Evolutionary conservation across 768 basidiomycete species (phyloP), one percentile per base, ranked within the genome.

Genomic region (Bullera alba): DNA sequence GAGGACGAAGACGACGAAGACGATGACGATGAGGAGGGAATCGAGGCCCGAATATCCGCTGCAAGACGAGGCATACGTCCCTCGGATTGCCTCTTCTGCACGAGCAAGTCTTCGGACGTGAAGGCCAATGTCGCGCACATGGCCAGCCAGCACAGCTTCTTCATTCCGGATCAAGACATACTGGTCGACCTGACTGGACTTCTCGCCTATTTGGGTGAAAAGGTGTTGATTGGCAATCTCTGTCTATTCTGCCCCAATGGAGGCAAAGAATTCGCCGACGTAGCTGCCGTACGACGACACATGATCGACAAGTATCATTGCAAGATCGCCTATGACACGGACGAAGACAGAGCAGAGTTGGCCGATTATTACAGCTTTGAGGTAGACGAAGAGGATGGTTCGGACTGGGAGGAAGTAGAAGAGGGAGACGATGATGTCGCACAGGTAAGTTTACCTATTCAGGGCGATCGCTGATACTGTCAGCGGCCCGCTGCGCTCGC

Each of bases 241-340:
- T 99, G 95, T 76, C 80, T 97, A 23, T 89, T 78, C 73, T 99
- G 95, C 74, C 68, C 69, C 0, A 86, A 85, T 63, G 84, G 83
- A 28, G 88, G 36, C 76, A 65, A 82, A 53, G 90, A 89, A 63
- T 90, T 90, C 73, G 80, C 83, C 50, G 84, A 81, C 15, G 66
- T 92, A 46, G 85, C 89, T 3, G 93, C 92, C 0, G 91, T 88
- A 4, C 78, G 91, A 59, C 87, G 87, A 65, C 95, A 99, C 70
- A 99, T 99, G 95, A 54, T 81, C 34, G 92, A 92, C 77, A 97
- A 97, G 48, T 61, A 54, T 4, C 95, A 99, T 66, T 96, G 92
- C 79, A 96, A 95, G 75, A 82, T 99, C 57, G 85, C 87, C 0
- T 97, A 93, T 72, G 87, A 90, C 51, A 74, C 79, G 1, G 83